Base-by-base conservation (phyloP, 2,329 filamentous ascomycete genomes). In the Calonectria pauciramosa region DNA sequence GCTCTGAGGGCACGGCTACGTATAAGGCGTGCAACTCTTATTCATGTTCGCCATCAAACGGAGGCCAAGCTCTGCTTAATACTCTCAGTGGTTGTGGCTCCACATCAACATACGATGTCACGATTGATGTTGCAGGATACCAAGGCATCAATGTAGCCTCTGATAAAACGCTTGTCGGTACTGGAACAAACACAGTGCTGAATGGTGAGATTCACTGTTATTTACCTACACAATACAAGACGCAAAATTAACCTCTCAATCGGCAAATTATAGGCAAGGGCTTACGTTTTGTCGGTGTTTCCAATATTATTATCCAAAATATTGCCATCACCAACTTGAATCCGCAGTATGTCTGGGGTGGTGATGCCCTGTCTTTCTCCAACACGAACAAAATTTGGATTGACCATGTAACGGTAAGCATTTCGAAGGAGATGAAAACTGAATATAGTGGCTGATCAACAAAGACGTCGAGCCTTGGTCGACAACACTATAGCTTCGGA, bases 271-370 rank as follows among this genome's bases (percentile, higher is more conserved):
- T 23, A 64, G 59, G 59, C 36, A 64, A 64, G 16, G 59, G 59
- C 7, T 47, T 64, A 14, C 59, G 59, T 32, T 64, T 64, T 5
- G 59, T 64, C 5, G 59, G 59, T 9, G 59, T 64, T 3, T 64
- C 59, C 23, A 64, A 64, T 9, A 64, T 64, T 32, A 64, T 64
- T 10, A 64, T 64, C 36, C 59, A 64, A 44, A 64, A 64, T 14
- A 64, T 64, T 30, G 59, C 34, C 18, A 64, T 64, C 16, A 64
- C 34, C 7, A 64, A 64, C 10, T 18, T 64, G 36, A 64, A 64
- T 16, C 59, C 59, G 18, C n/a, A 64, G 36, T 64, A 64, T 16
- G 59, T 64, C 9, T 64, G 59, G 59, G 59, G 59, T n/a, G 59
- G 59, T 8, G 59, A 64, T 64, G 59, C 59, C n/a, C 14, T 64